Conservation (phyloP, 108 stramenopile species). For the Fragilaria crotonensis region DNA sequence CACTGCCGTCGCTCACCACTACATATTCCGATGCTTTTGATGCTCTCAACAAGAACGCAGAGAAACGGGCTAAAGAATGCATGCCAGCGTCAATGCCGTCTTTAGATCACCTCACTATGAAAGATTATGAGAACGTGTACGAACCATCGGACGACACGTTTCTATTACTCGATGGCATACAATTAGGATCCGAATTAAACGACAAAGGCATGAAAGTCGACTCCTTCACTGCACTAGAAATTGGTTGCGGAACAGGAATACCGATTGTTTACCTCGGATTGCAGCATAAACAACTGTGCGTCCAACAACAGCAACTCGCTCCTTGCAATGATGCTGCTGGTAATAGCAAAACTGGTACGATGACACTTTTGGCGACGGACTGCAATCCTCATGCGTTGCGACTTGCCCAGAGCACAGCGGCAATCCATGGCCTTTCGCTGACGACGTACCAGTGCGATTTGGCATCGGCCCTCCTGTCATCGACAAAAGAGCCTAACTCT, state of each 20-base stretch:
- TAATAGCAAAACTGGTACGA: not conserved
- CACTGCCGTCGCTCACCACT: constrained; percentile 26
- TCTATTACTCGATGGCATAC: constrained; percentile 77
- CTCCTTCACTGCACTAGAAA: constrained; percentile 34
- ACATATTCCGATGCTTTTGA: constrained; percentile 28
- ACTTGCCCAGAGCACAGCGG: constrained; percentile 51
- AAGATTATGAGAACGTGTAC: constrained; percentile 70
- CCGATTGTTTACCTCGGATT: constrained; percentile 51
- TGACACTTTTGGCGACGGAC: constrained; percentile 49
- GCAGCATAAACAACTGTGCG: constrained; percentile 17
- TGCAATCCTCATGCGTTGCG: constrained; percentile 69
- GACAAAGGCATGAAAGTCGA: constrained; percentile 7
- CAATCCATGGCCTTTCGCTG: constrained; percentile 41
- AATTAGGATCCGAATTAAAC: too few species aligned
- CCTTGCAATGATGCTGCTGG: not conserved
- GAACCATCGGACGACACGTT: constrained; percentile 90
- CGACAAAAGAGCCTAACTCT: too few species aligned
- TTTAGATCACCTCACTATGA: constrained; percentile 55
- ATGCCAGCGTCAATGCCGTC: constrained; percentile 55
- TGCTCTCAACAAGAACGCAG: constrained; percentile 43
- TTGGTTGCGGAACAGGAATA: constrained; percentile 82
- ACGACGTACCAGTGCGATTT: constrained; percentile 64
- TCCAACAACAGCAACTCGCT: constrained; percentile 2
- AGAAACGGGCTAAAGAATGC: constrained; percentile 34
- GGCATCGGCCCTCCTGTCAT: constrained; percentile 36